Conservation (phyloP, 164 flowering plant genomes). For the Nelumbo lutea region DNA sequence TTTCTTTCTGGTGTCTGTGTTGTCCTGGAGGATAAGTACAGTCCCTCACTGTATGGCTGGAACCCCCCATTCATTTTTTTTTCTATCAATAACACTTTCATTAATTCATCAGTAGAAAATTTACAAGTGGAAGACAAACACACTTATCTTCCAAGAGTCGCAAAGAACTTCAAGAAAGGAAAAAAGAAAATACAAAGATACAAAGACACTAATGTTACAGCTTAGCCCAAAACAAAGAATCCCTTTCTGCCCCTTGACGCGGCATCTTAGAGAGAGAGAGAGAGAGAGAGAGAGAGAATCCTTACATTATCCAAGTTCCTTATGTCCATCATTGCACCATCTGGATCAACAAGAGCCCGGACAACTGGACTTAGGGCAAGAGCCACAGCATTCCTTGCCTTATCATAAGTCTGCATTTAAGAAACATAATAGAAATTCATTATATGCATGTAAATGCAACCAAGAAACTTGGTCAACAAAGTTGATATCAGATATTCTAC, state of each 20-base stretch:
- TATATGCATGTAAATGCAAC: conserved; percentile 1
- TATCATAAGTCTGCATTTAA: conserved; percentile 74
- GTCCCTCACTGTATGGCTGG: too few relatives aligned
- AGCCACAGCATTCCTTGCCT: conserved; percentile 92
- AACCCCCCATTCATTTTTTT: too few relatives aligned
- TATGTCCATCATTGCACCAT: conserved; percentile 87
- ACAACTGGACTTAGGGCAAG: conserved; percentile 98
- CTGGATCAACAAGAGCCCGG: conserved; percentile 89
- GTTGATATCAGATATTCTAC: not conserved
- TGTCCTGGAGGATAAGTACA: too few relatives aligned
- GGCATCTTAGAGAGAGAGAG: too few relatives aligned
- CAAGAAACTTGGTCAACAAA: not conserved
- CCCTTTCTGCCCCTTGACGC: too few relatives aligned
- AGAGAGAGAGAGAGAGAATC: not conserved
- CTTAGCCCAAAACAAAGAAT: too few relatives aligned
- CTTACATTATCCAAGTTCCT: conserved; percentile 82
- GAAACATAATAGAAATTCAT: conserved; percentile 1
- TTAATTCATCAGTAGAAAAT: too few relatives aligned
- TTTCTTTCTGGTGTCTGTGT: too few relatives aligned
- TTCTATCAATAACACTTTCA: too few relatives aligned
- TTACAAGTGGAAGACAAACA: not conserved
- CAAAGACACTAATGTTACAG: too few relatives aligned
- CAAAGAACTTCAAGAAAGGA: not conserved
- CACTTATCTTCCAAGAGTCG: not conserved
- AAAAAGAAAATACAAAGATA: not conserved